Conservation (phyloP, 2,329 filamentous ascomycete genomes). For the Cyclaneusma minus region DNA sequence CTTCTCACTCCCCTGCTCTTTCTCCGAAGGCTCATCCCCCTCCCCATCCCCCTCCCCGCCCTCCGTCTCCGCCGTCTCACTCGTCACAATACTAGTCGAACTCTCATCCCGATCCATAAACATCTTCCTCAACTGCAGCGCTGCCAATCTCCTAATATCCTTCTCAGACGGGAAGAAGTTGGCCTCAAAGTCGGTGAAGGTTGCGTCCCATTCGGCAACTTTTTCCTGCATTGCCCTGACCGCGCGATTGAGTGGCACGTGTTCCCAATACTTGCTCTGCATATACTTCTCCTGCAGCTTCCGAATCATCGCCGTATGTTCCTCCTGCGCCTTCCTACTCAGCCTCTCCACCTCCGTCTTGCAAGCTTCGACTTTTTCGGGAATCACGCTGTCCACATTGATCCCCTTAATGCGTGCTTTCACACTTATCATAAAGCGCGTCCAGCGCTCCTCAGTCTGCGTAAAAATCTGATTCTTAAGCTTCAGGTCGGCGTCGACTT, state of each 20-base stretch:
- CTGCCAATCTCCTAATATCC: conserved; percentile 82
- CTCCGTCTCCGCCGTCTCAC: too few relatives aligned
- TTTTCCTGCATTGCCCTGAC: conserved; percentile 85
- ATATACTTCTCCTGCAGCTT: conserved; percentile 85
- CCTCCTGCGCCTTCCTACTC: conserved; percentile 66
- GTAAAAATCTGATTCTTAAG: conserved; percentile 86
- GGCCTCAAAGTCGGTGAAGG: conserved; percentile 79
- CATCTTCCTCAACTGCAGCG: conserved; percentile 84
- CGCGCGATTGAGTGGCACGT: conserved; percentile 82
- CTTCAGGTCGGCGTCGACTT: conserved; percentile 83
- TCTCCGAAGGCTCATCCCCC: conserved; percentile 14
- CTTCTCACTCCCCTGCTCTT: too few relatives aligned
- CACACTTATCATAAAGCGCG: conserved; percentile 77
- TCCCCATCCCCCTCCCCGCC: too few relatives aligned
- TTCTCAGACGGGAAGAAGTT: conserved; percentile 92
- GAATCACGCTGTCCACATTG: conserved; percentile 77
- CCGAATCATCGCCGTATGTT: conserved; percentile 57
- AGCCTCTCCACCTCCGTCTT: conserved; percentile 67
- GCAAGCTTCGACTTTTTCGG: conserved; percentile 74
- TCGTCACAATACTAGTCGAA: conserved; percentile 54
- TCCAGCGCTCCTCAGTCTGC: conserved; percentile 67
- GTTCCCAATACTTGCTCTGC: conserved; percentile 88
- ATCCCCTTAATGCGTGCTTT: conserved; percentile 74
- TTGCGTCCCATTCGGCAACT: conserved; percentile 82
- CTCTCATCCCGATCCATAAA: conserved; percentile 76